Evolutionary conservation across 495 filamentous ascomycete genomes (phyloP).

Genomic region (Hypoxylon rickii): DNA sequence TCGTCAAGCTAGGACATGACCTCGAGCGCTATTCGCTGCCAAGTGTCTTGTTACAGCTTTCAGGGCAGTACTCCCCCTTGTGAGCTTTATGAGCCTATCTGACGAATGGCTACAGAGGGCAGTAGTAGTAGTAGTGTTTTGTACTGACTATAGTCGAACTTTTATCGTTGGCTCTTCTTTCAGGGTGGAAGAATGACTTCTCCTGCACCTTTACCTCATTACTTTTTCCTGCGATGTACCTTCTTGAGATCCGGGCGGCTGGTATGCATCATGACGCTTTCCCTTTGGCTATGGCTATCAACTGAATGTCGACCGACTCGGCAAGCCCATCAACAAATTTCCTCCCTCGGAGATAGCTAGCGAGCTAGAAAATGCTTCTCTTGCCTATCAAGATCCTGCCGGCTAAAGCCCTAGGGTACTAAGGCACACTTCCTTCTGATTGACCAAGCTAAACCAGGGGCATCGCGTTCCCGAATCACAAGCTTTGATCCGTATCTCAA

Average conservation of each 20-base stretch:
- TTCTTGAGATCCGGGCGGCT: too few relatives aligned
- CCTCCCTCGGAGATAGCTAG: constrained; percentile 27
- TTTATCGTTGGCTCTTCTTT: constrained; percentile 40
- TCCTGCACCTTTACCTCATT: constrained; percentile 21
- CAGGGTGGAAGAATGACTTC: constrained; percentile 36
- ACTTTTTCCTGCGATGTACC: constrained; percentile 33
- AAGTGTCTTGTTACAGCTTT: constrained; percentile 48
- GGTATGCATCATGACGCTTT: too few relatives aligned
- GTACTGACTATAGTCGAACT: constrained; percentile 44
- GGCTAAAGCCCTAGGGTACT: constrained; percentile 26
- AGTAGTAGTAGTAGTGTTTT: constrained; percentile 46
- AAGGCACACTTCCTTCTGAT: constrained; percentile 15
- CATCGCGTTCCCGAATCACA: not conserved
- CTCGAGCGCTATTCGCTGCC: constrained; percentile 56
- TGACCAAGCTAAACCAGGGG: constrained; percentile 10
- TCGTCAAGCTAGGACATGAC: constrained; percentile 60
- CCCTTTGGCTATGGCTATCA: too few relatives aligned
- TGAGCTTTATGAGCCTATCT: constrained; percentile 53
- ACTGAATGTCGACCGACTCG: constrained; percentile 35
- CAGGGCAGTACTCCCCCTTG: constrained; percentile 37
- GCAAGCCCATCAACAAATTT: constrained; percentile 31
- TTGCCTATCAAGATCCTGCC: constrained; percentile 20
- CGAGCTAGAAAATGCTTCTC: constrained; percentile 26
- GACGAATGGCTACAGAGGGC: constrained; percentile 50
- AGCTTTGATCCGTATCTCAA: constrained; percentile 13